Conservation (phyloP, 1,284 basidiomycete species). For the Microbotryum lychnidis-dioicae region DNA sequence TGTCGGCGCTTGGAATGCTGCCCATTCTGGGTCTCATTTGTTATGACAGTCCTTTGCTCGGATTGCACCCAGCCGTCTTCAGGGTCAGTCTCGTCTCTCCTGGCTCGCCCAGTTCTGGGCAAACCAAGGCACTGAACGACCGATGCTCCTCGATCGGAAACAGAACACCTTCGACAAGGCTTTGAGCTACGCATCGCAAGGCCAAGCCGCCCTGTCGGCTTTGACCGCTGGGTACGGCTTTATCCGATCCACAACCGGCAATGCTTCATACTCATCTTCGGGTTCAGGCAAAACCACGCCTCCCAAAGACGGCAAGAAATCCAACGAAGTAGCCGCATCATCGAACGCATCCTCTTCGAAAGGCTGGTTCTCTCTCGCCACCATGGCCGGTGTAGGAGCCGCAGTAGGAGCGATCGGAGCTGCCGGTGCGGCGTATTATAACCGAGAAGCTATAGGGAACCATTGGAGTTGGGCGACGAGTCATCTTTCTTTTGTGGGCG, state of each 20-base stretch:
- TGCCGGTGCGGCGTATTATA: conserved; percentile 22
- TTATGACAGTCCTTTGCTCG: conserved; percentile 26
- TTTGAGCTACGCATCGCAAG: conserved; percentile 19
- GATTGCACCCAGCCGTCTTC: conserved; percentile 27
- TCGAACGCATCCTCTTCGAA: background rate
- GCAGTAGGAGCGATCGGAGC: conserved; percentile 9
- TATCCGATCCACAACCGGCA: conserved; percentile 5
- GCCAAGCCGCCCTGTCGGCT: conserved; percentile 22
- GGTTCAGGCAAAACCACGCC: background rate
- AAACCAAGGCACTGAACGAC: background rate
- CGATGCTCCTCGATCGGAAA: background rate
- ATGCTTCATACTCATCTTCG: background rate
- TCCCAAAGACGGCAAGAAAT: background rate
- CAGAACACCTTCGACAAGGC: conserved; percentile 19
- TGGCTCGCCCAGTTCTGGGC: background rate
- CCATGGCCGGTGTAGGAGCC: conserved; percentile 3
- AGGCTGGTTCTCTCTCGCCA: conserved; percentile 8
- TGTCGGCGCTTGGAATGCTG: conserved; percentile 15
- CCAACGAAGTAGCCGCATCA: background rate
- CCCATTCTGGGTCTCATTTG: conserved; percentile 27
- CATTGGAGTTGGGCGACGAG: conserved; percentile 29
- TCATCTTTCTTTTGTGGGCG: conserved; percentile 29
- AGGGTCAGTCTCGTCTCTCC: conserved; percentile 2
- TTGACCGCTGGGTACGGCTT: conserved; percentile 22
- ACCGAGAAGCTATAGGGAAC: conserved; percentile 18